Evolutionary conservation across 768 basidiomycete species (phyloP).

Genomic region (Hydnomerulius pinastri): DNA sequence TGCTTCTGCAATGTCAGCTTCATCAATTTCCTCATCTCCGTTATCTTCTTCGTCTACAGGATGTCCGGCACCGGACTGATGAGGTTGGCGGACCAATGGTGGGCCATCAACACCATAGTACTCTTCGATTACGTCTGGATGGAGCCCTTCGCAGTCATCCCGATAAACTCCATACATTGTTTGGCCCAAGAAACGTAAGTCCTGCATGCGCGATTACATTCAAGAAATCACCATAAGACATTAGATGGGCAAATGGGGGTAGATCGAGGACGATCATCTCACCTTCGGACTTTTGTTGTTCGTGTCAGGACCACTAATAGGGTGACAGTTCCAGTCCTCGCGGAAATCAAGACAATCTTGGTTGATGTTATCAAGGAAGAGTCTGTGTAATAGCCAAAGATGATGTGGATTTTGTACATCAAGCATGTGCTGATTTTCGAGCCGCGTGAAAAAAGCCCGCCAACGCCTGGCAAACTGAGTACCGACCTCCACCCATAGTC

Average conservation of each 20-base stretch:
- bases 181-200: constrained; percentile 16
- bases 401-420: constrained; percentile 2
- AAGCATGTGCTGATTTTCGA: constrained; percentile 25
- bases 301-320: constrained; percentile 1
- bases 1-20: background rate
- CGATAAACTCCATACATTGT: constrained; percentile 3
- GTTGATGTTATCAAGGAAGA: background rate
- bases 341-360: background rate
- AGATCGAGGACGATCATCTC: background rate
- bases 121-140: constrained; percentile 16
- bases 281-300: constrained; percentile 14
- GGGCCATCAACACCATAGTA: constrained; percentile 13
- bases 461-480: constrained; percentile 27
- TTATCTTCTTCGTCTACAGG: constrained; percentile 5
- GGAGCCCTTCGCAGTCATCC: constrained; percentile 14
- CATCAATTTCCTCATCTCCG: constrained; percentile 1
- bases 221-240: too few relatives aligned
- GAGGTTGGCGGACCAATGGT: background rate
- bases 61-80: constrained; percentile 7
- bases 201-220: constrained; percentile 1
- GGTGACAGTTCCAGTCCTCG: constrained; percentile 2
- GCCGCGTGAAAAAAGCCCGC: constrained; percentile 26
- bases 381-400: background rate
- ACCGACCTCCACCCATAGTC: constrained; percentile 31
- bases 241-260: too few relatives aligned